Evolutionary conservation across 768 basidiomycete species (phyloP).

Genomic region (Rhizopogon vesiculosus): DNA sequence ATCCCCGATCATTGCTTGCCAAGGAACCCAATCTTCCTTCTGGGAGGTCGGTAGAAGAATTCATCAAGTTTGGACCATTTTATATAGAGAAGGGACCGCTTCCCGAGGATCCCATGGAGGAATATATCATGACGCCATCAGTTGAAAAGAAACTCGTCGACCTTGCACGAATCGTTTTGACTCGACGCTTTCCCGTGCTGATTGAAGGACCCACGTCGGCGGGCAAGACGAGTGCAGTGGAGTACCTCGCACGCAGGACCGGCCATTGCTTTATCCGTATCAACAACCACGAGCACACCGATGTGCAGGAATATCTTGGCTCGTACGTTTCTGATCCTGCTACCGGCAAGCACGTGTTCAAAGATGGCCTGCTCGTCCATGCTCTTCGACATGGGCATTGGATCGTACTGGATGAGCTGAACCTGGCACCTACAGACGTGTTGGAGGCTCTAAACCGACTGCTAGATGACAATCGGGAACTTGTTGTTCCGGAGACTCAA

Average conservation of each 20-base stretch:
- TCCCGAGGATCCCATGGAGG: slow-evolving; percentile 57
- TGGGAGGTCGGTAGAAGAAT: slow-evolving; percentile 44
- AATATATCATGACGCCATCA: slow-evolving; percentile 94
- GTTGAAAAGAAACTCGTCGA: slow-evolving; percentile 93
- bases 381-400: slow-evolving; percentile 91
- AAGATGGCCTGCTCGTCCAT: slow-evolving; percentile 89
- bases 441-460: slow-evolving; percentile 95
- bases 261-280: slow-evolving; percentile 96
- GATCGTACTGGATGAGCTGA: slow-evolving; percentile 98
- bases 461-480: slow-evolving; percentile 94
- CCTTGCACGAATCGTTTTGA: slow-evolving; percentile 87
- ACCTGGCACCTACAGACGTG: slow-evolving; percentile 96
- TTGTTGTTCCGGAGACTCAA: slow-evolving; percentile 93
- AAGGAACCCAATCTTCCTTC: slow-evolving; percentile 60
- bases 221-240: slow-evolving; percentile 96
- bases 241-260: slow-evolving; percentile 88
- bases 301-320: slow-evolving; percentile 98
- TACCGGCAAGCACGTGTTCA: slow-evolving; percentile 93
- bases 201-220: slow-evolving; percentile 98
- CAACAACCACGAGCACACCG: slow-evolving; percentile 99
- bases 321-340: slow-evolving; percentile 91
- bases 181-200: slow-evolving; percentile 86
- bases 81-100: slow-evolving; percentile 79
- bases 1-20: slow-evolving; percentile 67
- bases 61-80: slow-evolving; percentile 87